A percentile compares a stretch with the other conserved stretches of the same genome.
These are phyloP conservation scores for Cladosporium oxysporum DNA, from an alignment of 2,329 filamentous ascomycete genomes.

Conservation along the genomic window DNA sequence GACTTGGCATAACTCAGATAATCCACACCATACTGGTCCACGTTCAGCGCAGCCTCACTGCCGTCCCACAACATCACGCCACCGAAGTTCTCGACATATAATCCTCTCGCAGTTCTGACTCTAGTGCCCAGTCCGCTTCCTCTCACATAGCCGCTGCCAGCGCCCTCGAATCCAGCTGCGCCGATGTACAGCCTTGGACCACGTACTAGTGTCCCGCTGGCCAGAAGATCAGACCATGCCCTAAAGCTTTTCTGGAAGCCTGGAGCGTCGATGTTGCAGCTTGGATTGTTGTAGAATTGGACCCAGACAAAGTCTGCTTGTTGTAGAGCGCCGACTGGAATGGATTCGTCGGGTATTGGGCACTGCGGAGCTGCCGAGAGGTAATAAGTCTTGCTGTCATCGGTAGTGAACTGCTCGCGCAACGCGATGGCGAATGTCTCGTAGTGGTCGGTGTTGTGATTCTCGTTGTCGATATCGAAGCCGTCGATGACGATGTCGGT, in stretches of 20 bases:
- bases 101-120: constrained; percentile 27
- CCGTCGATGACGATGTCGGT: constrained; percentile 50
- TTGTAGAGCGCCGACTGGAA: constrained; percentile 36
- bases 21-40: constrained; percentile 22
- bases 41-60: constrained; percentile 32
- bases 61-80: constrained; percentile 44
- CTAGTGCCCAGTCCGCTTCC: constrained; percentile 30
- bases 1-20: constrained; percentile 7
- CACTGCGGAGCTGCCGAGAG: constrained; percentile 53
- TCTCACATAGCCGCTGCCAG: constrained; percentile 36
- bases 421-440: constrained; percentile 33
- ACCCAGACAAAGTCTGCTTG: constrained; percentile 47
- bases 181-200: constrained; percentile 38
- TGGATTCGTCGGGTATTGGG: constrained; percentile 43
- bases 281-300: constrained; percentile 52
- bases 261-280: constrained; percentile 37
- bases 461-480: constrained; percentile 56
- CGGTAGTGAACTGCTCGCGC: constrained; percentile 37
- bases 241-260: constrained; percentile 35
- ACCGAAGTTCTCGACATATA: constrained; percentile 36
- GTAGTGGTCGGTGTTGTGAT: constrained; percentile 32
- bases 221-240: constrained; percentile 36
- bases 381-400: constrained; percentile 45
- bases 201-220: neutral
- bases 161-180: constrained; percentile 30